phyloP scores from a whole-genome alignment of 108 stramenopile species.

The Nitzschia sp. region DNA sequence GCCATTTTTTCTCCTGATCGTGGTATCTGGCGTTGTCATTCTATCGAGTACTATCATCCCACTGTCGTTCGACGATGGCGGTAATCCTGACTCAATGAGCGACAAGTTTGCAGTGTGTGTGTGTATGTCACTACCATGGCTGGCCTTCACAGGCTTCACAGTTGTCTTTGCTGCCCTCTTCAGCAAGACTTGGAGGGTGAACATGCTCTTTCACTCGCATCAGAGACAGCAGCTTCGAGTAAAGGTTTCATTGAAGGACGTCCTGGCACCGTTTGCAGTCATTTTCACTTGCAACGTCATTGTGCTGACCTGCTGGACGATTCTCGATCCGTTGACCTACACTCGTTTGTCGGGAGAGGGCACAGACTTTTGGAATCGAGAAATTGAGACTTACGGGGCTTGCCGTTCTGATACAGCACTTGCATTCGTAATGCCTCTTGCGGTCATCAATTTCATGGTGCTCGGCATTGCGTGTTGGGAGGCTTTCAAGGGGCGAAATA shows the following conservation, averaged over 20 bases:
- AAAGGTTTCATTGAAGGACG: constrained; percentile 44
- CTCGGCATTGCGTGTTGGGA: constrained; percentile 38
- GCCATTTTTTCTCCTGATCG: constrained; percentile 50
- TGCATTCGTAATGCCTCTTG: constrained; percentile 27
- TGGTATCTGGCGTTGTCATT: constrained; percentile 28
- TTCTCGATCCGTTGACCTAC: constrained; percentile 45
- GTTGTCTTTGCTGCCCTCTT: constrained; percentile 49
- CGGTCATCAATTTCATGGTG: constrained; percentile 28
- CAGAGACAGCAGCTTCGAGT: background rate
- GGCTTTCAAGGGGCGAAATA: constrained; percentile 45
- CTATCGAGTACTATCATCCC: constrained; percentile 37
- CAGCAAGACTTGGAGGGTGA: constrained; percentile 53
- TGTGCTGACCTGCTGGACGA: constrained; percentile 53
- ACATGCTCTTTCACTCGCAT: constrained; percentile 20
- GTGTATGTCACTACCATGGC: constrained; percentile 46
- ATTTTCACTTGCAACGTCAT: constrained; percentile 40
- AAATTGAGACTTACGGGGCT: constrained; percentile 29
- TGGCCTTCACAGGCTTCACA: constrained; percentile 52
- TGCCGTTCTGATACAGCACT: constrained; percentile 21
- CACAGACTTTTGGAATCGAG: constrained; percentile 39
- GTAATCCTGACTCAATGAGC: background rate
- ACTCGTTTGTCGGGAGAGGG: constrained; percentile 17
- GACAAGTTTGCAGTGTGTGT: background rate
- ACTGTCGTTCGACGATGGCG: constrained; percentile 28
- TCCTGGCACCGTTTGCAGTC: constrained; percentile 48